Evolutionary conservation across 2,329 filamentous ascomycete species (phyloP).

Genomic region (Penicillium hordei): DNA sequence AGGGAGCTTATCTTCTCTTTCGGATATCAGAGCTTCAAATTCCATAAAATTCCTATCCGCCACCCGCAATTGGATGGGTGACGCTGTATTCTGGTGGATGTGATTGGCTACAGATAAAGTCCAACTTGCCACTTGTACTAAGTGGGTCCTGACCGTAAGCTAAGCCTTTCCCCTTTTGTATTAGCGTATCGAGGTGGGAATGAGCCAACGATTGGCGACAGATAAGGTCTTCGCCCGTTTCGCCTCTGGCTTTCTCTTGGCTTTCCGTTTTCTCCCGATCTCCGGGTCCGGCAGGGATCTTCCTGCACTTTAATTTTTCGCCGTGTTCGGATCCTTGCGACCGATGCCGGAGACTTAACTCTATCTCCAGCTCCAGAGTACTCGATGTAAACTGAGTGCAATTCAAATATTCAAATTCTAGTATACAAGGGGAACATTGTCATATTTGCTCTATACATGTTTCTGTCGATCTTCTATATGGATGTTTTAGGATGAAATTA

Average conservation of each 20-base stretch:
- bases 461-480: too few species aligned
- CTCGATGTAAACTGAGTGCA: neutral
- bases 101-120: conserved; percentile 18
- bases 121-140: conserved; percentile 2
- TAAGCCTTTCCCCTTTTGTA: neutral
- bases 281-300: neutral
- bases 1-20: conserved; percentile 1
- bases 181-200: neutral
- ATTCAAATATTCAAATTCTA: too few species aligned
- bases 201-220: conserved; percentile 10
- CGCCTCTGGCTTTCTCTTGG: neutral
- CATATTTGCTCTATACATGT: neutral
- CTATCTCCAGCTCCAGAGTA: neutral
- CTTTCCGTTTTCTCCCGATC: conserved; percentile 7
- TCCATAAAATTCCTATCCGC: conserved; percentile 9
- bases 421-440: neutral
- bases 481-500: neutral
- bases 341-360: neutral
- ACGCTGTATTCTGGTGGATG: neutral
- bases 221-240: conserved; percentile 4
- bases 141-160: conserved; percentile 1
- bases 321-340: neutral
- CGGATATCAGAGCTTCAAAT: neutral
- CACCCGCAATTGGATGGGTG: conserved; percentile 18
- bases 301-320: neutral